phyloP scores from a whole-genome alignment of 1,284 basidiomycete genomes.

The Thelephora terrestris region DNA sequence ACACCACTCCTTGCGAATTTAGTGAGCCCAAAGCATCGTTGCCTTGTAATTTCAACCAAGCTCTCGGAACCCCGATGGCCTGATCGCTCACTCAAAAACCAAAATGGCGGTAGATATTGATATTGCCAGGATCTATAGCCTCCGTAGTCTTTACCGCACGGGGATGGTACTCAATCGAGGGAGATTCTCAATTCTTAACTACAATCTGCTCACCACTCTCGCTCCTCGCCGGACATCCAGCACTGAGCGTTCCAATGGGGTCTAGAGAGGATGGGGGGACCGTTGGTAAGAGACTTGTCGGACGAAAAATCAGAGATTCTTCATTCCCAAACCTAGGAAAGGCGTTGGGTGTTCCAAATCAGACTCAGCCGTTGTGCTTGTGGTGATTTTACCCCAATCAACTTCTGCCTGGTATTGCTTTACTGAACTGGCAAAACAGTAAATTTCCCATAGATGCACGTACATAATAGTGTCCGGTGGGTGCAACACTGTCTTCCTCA shows the following conservation, averaged over 20 bases:
- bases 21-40: conserved; percentile 65
- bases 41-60: conserved; percentile 66
- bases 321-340: conserved; percentile 50
- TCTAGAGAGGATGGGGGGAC: conserved; percentile 62
- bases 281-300: conserved; percentile 75
- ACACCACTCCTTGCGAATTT: conserved; percentile 93
- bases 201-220: conserved; percentile 88
- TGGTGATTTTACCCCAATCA: conserved; percentile 23
- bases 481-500: too few relatives aligned
- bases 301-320: conserved; percentile 84
- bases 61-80: conserved; percentile 49
- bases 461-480: too few relatives aligned
- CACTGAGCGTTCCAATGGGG: conserved; percentile 63
- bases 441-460: too few relatives aligned
- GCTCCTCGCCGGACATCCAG: conserved; percentile 87
- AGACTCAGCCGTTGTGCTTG: too few relatives aligned
- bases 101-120: conserved; percentile 53
- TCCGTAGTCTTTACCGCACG: conserved; percentile 49
- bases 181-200: conserved; percentile 55
- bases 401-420: too few relatives aligned
- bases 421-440: too few relatives aligned
- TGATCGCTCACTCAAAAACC: conserved; percentile 13
- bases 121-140: conserved; percentile 77
- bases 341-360: too few relatives aligned
- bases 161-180: conserved; percentile 2